Percentiles rank a stretch among this genome's conserved stretches.
Evolutionary conservation across 768 basidiomycete species (phyloP).

Genomic region (Baorangia bicolor): DNA sequence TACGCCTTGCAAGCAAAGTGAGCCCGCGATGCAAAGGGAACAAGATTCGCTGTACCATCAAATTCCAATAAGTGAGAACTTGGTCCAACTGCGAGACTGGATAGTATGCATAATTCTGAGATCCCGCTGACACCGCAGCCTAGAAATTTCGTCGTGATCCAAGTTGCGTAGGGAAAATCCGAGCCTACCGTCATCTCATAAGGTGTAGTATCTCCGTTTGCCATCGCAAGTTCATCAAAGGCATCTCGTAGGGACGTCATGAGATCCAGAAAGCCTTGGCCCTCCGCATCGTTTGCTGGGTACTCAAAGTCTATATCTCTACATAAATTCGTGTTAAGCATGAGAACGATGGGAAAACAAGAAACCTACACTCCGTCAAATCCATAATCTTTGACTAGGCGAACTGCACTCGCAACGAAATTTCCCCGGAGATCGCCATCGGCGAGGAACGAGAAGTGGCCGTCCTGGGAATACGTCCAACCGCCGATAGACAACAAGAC

Average conservation of each 20-base stretch:
- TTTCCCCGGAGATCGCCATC: slow-evolving; percentile 46
- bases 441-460: slow-evolving; percentile 67
- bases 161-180: background rate
- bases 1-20: slow-evolving; percentile 47
- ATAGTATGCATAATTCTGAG: slow-evolving; percentile 55
- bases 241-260: slow-evolving; percentile 60
- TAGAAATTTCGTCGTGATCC: slow-evolving; percentile 14
- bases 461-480: slow-evolving; percentile 69
- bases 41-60: slow-evolving; percentile 53
- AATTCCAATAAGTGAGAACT: slow-evolving; percentile 73
- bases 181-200: slow-evolving; percentile 53
- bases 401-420: slow-evolving; percentile 62
- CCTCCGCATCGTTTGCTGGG: slow-evolving; percentile 55
- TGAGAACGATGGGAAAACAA: background rate
- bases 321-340: background rate
- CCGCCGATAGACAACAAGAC: slow-evolving; percentile 56
- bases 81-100: slow-evolving; percentile 62
- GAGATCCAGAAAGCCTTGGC: slow-evolving; percentile 66
- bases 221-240: slow-evolving; percentile 53
- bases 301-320: slow-evolving; percentile 83
- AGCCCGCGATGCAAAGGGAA: background rate
- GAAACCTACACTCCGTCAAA: slow-evolving; percentile 69
- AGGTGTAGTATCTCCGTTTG: slow-evolving; percentile 60
- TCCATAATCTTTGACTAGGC: slow-evolving; percentile 70
- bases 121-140: slow-evolving; percentile 65